phyloP scores from a whole-genome alignment of 495 filamentous ascomycete species.

The Penicillium cosmopolitanum region DNA sequence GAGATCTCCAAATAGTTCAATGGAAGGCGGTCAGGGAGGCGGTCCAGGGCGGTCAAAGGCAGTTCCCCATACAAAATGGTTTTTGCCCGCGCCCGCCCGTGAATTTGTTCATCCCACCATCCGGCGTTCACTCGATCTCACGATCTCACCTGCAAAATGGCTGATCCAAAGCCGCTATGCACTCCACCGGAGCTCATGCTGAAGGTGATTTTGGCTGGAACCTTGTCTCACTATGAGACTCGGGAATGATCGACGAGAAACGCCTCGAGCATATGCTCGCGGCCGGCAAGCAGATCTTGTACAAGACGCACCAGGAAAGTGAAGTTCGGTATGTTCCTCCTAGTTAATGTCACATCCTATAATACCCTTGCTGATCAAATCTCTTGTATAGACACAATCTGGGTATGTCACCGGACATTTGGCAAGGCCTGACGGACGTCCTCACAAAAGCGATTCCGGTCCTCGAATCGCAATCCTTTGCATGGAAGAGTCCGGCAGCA shows the following conservation, averaged over 20 bases:
- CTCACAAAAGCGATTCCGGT: constrained; percentile 63
- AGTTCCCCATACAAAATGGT: constrained; percentile 3
- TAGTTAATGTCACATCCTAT: neutral
- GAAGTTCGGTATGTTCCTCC: constrained; percentile 44
- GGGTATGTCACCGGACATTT: constrained; percentile 65
- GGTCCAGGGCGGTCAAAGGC: constrained; percentile 12
- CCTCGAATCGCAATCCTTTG: constrained; percentile 64
- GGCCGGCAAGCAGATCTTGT: constrained; percentile 53
- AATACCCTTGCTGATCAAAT: constrained; percentile 15
- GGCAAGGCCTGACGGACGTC: constrained; percentile 67
- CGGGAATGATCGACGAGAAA: constrained; percentile 56
- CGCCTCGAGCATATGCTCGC: constrained; percentile 54
- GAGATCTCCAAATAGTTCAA: too few relatives aligned
- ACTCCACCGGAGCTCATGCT: constrained; percentile 53
- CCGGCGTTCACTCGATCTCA: neutral
- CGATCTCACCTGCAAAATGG: constrained; percentile 23
- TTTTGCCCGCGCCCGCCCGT: constrained; percentile 11
- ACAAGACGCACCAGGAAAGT: constrained; percentile 56
- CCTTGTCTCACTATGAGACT: constrained; percentile 54
- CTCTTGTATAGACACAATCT: constrained; percentile 39
- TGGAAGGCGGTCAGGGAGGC: neutral
- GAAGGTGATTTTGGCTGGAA: constrained; percentile 52
- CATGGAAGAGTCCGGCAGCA: constrained; percentile 60
- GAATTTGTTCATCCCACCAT: constrained; percentile 8
- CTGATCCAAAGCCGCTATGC: constrained; percentile 46